Evolutionary conservation across 2,329 filamentous ascomycete genomes (phyloP).

Genomic region (Ascochyta pisi): DNA sequence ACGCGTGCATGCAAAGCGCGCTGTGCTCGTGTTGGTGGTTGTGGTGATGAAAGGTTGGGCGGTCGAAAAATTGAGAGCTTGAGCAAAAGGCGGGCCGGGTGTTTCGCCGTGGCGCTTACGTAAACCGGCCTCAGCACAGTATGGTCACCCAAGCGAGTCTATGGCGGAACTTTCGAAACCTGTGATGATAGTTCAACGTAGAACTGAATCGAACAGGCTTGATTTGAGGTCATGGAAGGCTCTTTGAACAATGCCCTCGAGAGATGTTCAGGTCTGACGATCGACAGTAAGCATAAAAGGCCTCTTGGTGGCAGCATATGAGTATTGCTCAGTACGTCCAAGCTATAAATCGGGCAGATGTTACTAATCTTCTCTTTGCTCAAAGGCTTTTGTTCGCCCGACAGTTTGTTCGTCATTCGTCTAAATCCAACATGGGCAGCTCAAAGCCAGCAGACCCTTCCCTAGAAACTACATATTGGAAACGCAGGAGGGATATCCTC

Average conservation of each 20-base stretch:
- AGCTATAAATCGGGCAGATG: neutral
- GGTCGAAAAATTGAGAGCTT: slow-evolving; percentile 32
- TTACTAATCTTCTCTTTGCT: neutral
- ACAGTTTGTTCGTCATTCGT: neutral
- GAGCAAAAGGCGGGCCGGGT: slow-evolving; percentile 10
- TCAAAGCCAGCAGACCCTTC: neutral
- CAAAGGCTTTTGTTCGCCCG: neutral
- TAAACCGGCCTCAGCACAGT: neutral
- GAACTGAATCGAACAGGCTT: no score
- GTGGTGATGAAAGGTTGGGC: slow-evolving; percentile 20
- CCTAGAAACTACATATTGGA: neutral
- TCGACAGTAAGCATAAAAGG: no score
- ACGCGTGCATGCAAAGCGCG: slow-evolving; percentile 27
- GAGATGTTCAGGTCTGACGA: no score
- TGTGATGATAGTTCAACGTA: no score
- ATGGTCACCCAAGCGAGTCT: slow-evolving; percentile 9
- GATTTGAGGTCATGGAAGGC: no score
- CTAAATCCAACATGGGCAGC: neutral
- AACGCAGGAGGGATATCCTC: neutral
- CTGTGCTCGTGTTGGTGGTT: slow-evolving; percentile 16
- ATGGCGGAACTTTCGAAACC: neutral
- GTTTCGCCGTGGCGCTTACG: slow-evolving; percentile 10
- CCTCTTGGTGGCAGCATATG: no score
- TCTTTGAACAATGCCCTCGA: no score
- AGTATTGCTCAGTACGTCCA: neutral